These are phyloP conservation scores for Pleurozium schreberi DNA, from an alignment of 225 moss, liverwort and hornwort species.

Conservation along the genomic window DNA sequence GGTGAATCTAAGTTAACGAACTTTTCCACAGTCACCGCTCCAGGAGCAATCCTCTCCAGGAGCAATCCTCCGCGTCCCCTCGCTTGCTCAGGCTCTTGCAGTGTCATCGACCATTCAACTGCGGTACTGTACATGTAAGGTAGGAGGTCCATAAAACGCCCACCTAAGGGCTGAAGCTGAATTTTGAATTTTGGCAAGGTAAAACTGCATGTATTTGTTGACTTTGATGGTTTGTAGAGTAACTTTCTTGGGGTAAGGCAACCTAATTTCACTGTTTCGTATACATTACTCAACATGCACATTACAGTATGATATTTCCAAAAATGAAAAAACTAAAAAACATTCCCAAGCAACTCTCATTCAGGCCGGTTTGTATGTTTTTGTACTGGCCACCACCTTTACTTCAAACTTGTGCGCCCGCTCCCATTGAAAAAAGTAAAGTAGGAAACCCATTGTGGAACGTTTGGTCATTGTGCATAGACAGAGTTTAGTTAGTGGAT, in stretches of 20 bases:
- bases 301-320: not conserved
- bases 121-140: not conserved
- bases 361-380: not conserved
- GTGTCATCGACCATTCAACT: not conserved
- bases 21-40: not conserved
- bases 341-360: not conserved
- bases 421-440: no score
- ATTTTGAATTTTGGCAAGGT: no score
- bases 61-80: not conserved
- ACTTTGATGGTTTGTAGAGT: no score
- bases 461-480: not conserved
- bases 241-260: no score
- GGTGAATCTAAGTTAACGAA: not conserved
- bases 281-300: no score
- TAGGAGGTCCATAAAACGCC: no score
- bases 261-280: no score
- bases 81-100: no score
- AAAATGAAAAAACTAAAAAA: not conserved
- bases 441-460: not conserved
- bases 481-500: not conserved
- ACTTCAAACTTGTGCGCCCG: not conserved
- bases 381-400: not conserved
- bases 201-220: no score
- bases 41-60: no score
- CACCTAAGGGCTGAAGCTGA: no score